Base-by-base conservation (phyloP, 176 grass and related monocot species). In the Carex kokanica region DNA sequence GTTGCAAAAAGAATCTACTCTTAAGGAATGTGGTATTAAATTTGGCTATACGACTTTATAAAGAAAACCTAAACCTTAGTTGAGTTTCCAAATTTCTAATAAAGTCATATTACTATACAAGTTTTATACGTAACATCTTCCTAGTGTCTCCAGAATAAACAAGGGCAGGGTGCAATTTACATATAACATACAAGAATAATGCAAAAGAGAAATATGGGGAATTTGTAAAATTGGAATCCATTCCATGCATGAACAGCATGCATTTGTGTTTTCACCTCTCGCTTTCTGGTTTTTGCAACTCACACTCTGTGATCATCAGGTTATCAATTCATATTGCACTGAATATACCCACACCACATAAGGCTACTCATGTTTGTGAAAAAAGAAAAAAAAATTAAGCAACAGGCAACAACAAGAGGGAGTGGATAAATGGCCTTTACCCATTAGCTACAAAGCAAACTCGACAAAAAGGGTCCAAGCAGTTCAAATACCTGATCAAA, bases 401-500 rank as follows among this genome's bases (percentile, higher is more conserved):
- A 49, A 49, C 45, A 12, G 9, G 45, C 45, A 23, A 21, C 18
- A 60, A 60, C 17, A 60, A 60, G 21, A 60, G 13, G n/a, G 18
- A 60, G n/a, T 60, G 9, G 58, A 60, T n/a, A 60, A 21, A 18
- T 60, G 20, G 2, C 8, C n/a, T 60, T 23, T 60, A 23, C 27
- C 27, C 27, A 32, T 25, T 25, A 57, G 27, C 2, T 54, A 78
- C 40, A 20, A 21, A 74, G 70, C 14, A 41, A 74, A 40, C 17
- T 49, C 34, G 4, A 25, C 12, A 52, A 52, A 52, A 13, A 41
- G 8, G 18, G n/a, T 29, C n/a, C 8, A 29, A 64, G 13, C 62
- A 82, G 6, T 51, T 67, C 63, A 31, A 83, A 36, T 91, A 95
- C 95, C 95, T 95, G 92, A 53, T 95, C 88, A 67, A 98, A 93